These are phyloP conservation scores for Phytophthora colocasiae DNA, from an alignment of 352 stramenopile species.

Conservation along the genomic window DNA sequence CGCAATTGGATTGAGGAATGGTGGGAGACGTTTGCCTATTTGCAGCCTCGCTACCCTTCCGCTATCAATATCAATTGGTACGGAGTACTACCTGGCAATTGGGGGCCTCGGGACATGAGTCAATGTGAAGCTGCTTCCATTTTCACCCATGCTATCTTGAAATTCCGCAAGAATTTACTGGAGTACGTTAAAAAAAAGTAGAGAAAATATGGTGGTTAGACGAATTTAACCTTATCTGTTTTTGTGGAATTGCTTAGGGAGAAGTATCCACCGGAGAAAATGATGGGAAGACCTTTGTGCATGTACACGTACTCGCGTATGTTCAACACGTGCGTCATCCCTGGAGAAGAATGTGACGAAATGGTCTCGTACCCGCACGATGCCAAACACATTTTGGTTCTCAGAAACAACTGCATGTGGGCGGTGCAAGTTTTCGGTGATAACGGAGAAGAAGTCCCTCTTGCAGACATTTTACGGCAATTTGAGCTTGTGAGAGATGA, in stretches of 20 bases:
- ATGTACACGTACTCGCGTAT: slow-evolving; percentile 95
- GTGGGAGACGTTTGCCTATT: slow-evolving; percentile 97
- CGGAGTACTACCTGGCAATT: slow-evolving; percentile 95
- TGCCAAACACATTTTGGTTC: slow-evolving; percentile 94
- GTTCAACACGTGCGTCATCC: slow-evolving; percentile 98
- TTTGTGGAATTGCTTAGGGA: slow-evolving; percentile 59
- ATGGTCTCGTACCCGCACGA: slow-evolving; percentile 90
- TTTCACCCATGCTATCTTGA: slow-evolving; percentile 84
- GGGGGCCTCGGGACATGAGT: slow-evolving; percentile 92
- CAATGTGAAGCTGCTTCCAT: slow-evolving; percentile 90
- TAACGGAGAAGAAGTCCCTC: slow-evolving; percentile 68
- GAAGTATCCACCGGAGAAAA: slow-evolving; percentile 92
- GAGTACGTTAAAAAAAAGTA: slow-evolving; percentile 50
- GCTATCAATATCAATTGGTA: slow-evolving; percentile 99
- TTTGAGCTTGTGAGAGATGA: slow-evolving; percentile 89
- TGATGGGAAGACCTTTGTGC: slow-evolving; percentile 94
- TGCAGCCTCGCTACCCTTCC: slow-evolving; percentile 94
- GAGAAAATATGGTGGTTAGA: not conserved
- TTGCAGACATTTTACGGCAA: slow-evolving; percentile 83
- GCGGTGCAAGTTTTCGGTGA: slow-evolving; percentile 82
- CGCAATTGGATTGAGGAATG: slow-evolving; percentile 94
- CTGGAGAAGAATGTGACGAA: slow-evolving; percentile 88
- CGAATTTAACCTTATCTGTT: not conserved
- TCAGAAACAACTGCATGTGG: slow-evolving; percentile 93
- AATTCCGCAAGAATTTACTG: slow-evolving; percentile 94